phyloP scores from a whole-genome alignment of 495 filamentous ascomycete genomes.

The Hyaloscypha finlandica region DNA sequence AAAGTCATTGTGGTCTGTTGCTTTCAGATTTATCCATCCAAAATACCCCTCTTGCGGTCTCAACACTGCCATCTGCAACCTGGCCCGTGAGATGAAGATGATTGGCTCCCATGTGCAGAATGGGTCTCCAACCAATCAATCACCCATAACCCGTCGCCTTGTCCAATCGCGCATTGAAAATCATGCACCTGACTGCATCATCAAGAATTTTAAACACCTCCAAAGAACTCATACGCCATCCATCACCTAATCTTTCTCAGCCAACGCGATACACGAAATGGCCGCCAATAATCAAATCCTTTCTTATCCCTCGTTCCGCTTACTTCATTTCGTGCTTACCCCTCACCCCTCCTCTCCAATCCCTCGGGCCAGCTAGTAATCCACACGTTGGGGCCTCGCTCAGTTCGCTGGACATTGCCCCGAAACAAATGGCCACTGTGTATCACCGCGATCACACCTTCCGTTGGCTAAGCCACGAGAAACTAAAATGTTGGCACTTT shows the following conservation, averaged over 20 bases:
- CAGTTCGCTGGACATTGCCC: slow-evolving; percentile 7
- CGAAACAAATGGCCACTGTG: slow-evolving; percentile 3
- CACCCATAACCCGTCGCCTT: neutral
- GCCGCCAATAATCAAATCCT: neutral
- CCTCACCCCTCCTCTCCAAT: neutral
- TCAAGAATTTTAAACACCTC: neutral
- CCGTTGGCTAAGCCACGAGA: slow-evolving; percentile 3
- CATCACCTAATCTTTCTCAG: neutral
- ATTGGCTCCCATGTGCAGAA: neutral
- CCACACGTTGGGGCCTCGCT: neutral
- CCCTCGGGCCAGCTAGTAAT: neutral
- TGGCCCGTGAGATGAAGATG: neutral
- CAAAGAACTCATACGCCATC: neutral
- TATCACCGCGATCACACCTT: neutral
- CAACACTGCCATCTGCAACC: neutral
- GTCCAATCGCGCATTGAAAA: neutral
- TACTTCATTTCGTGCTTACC: neutral
- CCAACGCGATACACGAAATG: neutral
- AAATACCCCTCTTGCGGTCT: neutral
- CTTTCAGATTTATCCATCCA: neutral
- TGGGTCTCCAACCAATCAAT: neutral
- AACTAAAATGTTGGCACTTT: neutral
- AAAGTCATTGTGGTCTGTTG: neutral
- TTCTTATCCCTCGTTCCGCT: neutral
- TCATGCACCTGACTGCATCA: no score